Percentiles rank a stretch among this genome's conserved stretches.
Conservation (phyloP, 768 basidiomycete genomes). For the Cystofilobasidium ferigula region DNA sequence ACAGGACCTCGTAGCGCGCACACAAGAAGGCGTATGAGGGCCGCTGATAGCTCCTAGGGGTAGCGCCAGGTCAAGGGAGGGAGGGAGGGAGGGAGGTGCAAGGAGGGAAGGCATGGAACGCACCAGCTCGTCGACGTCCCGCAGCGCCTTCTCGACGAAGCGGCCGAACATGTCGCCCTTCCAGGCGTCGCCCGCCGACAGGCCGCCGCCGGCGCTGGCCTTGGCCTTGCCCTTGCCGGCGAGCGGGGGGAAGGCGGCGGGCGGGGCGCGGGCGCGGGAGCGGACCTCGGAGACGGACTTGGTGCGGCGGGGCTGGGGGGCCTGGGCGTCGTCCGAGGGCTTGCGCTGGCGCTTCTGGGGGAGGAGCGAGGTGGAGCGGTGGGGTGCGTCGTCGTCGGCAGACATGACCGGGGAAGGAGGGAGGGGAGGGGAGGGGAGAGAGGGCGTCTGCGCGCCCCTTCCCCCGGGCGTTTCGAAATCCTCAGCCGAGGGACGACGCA, state of each 20-base stretch:
- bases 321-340: not conserved
- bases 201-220: not conserved
- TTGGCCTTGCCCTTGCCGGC: constrained; percentile 19
- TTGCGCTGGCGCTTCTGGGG: not conserved
- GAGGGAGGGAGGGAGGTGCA: not conserved
- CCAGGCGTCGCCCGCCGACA: constrained; percentile 27
- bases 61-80: no score
- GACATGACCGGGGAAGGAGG: not conserved
- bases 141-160: constrained; percentile 38
- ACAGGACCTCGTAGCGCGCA: no score
- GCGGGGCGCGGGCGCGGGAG: not conserved
- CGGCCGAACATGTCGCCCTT: constrained; percentile 38
- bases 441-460: not conserved
- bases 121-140: constrained; percentile 27
- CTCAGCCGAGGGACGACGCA: no score
- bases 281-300: constrained; percentile 1
- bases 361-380: not conserved
- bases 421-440: not conserved
- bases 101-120: not conserved
- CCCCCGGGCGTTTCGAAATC: no score
- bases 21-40: no score
- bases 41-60: no score
- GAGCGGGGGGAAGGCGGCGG: not conserved
- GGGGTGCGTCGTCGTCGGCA: not conserved
- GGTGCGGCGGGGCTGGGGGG: not conserved